These are phyloP conservation scores for Coniferiporia sulphurascens DNA, from an alignment of 1,284 basidiomycete genomes.

Conservation along the genomic window DNA sequence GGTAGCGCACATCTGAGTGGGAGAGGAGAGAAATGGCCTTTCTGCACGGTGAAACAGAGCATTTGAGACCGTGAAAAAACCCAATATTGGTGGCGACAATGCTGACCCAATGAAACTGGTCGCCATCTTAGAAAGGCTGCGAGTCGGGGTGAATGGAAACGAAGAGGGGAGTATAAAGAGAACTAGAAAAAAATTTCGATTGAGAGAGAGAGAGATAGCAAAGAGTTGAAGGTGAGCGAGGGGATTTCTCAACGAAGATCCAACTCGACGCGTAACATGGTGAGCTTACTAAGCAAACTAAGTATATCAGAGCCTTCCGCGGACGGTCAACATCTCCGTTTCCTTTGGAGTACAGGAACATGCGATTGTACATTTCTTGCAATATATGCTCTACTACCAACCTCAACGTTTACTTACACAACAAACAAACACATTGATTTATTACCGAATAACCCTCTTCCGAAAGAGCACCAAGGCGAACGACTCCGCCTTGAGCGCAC, in stretches of 20 bases:
- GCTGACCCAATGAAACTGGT: slow-evolving; percentile 67
- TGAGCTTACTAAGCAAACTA: neutral
- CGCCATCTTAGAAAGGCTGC: slow-evolving; percentile 44
- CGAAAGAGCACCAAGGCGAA: neutral
- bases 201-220: neutral
- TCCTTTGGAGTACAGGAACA: no score
- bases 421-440: neutral
- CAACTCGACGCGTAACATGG: neutral
- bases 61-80: neutral
- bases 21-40: slow-evolving; percentile 89
- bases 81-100: neutral
- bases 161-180: neutral
- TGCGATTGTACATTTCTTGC: neutral
- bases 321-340: no score
- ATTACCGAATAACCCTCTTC: neutral
- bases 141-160: slow-evolving; percentile 18
- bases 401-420: neutral
- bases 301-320: no score
- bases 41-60: slow-evolving; percentile 35
- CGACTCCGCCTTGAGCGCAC: neutral
- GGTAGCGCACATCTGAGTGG: slow-evolving; percentile 86
- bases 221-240: neutral
- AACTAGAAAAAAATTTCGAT: neutral
- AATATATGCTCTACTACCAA: neutral
- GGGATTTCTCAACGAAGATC: neutral